Evolutionary conservation across 805 yeast genomes (phyloP).

Genomic region (Wickerhamiella sergipiensis): DNA sequence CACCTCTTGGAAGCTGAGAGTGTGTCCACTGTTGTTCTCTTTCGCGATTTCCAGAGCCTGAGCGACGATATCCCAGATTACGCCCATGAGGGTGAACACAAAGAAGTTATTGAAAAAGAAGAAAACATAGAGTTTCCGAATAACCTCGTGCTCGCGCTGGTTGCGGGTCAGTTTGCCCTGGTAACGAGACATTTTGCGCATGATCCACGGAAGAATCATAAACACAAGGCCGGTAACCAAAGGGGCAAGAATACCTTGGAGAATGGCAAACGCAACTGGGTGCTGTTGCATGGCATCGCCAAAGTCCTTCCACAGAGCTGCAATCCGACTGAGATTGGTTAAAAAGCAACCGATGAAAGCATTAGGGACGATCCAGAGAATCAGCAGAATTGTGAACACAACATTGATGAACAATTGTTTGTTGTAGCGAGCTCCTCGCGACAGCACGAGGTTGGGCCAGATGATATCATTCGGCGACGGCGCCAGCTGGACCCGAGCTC

Average conservation of each 20-base stretch:
- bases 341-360: slow-evolving; percentile 30
- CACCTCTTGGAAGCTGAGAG: slow-evolving; percentile 17
- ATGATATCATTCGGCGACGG: slow-evolving; percentile 26
- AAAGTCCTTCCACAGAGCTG: slow-evolving; percentile 26
- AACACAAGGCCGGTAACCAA: slow-evolving; percentile 24
- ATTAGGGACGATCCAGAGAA: slow-evolving; percentile 28
- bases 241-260: slow-evolving; percentile 29
- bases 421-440: slow-evolving; percentile 17
- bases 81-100: slow-evolving; percentile 27
- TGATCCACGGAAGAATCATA: slow-evolving; percentile 23
- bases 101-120: slow-evolving; percentile 28
- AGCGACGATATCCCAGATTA: slow-evolving; percentile 25
- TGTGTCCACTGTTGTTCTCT: slow-evolving; percentile 4
- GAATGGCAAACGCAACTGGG: slow-evolving; percentile 21
- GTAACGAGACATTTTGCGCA: slow-evolving; percentile 26
- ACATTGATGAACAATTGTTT: slow-evolving; percentile 25
- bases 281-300: slow-evolving; percentile 17
- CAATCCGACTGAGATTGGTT: slow-evolving; percentile 26
- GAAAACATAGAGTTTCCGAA: slow-evolving; percentile 25
- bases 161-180: slow-evolving; percentile 27
- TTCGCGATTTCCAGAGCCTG: slow-evolving; percentile 19
- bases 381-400: slow-evolving; percentile 19
- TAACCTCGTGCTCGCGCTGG: slow-evolving; percentile 27
- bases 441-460: slow-evolving; percentile 25
- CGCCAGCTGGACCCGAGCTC: slow-evolving; percentile 18